Evolutionary conservation across 768 basidiomycete genomes (phyloP).

Genomic region (Lactarius vividus): DNA sequence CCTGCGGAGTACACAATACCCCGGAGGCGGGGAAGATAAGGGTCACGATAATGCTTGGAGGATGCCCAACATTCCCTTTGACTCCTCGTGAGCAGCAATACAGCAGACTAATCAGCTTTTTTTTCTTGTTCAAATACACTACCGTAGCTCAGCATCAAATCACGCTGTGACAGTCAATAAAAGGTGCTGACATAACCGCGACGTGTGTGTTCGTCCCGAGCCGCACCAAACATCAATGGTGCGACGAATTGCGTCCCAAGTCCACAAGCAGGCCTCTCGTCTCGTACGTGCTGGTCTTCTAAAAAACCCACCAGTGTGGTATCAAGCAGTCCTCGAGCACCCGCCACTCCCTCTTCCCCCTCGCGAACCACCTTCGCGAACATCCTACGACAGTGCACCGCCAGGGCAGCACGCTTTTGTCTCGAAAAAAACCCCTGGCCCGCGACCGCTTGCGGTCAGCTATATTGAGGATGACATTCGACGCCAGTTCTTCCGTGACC

Average conservation of each 20-base stretch:
- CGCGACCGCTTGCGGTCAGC: conserved; percentile 53
- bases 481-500: conserved; percentile 90
- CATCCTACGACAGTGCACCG: conserved; percentile 46
- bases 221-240: conserved; percentile 49
- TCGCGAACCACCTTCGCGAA: conserved; percentile 59
- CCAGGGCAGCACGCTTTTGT: conserved; percentile 20
- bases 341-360: conserved; percentile 88
- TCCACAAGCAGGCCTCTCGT: conserved; percentile 83
- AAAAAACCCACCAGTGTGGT: conserved; percentile 74
- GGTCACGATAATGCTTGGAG: no score
- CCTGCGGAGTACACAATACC: no score
- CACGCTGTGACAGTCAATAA: no score
- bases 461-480: conserved; percentile 87
- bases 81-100: no score
- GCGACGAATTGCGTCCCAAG: conserved; percentile 79
- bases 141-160: no score
- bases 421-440: conserved; percentile 13
- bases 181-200: conserved; percentile 16
- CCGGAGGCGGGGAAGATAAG: no score
- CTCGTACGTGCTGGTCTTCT: conserved; percentile 66
- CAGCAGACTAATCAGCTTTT: no score
- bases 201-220: background rate
- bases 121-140: no score
- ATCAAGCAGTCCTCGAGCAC: conserved; percentile 76
- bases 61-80: no score